phyloP scores from a whole-genome alignment of 2,329 filamentous ascomycete genomes.

The Diaporthe sp. region DNA sequence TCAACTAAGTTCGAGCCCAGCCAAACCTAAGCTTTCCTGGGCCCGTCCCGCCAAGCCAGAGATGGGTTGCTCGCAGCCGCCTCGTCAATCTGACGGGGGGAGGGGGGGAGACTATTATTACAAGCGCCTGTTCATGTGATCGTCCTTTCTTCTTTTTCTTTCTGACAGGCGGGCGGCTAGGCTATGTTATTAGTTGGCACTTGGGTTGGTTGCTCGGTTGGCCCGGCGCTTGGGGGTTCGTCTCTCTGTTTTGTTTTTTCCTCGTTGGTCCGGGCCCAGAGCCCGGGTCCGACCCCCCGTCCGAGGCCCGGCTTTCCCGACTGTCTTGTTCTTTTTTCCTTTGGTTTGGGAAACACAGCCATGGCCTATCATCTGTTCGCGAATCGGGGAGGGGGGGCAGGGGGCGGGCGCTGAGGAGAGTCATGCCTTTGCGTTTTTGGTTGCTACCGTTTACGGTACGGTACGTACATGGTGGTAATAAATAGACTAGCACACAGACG shows the following conservation, averaged over 20 bases:
- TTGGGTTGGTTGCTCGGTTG: background rate
- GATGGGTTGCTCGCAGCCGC: background rate
- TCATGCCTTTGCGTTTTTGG: background rate
- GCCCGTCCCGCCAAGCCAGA: background rate
- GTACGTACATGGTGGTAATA: no score
- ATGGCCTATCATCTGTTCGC: slow-evolving; percentile 5
- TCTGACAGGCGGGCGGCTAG: background rate
- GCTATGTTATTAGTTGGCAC: background rate
- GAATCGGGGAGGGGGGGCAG: no score
- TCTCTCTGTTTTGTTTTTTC: background rate
- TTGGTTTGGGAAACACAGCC: background rate
- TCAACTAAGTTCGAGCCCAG: background rate
- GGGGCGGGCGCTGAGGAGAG: background rate
- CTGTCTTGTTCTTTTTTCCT: background rate
- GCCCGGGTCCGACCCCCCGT: background rate
- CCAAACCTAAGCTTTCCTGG: background rate
- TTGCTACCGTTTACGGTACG: no score
- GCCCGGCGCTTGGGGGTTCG: background rate
- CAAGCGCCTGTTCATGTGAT: background rate
- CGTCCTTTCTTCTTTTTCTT: background rate
- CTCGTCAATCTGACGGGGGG: no score
- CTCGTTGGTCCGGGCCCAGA: background rate
- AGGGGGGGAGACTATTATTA: background rate
- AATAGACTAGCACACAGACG: background rate
- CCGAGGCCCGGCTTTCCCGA: background rate